Evolutionary conservation across 768 basidiomycete species (phyloP), one percentile per base, ranked within the genome.

Genomic region (Phylloporus sp.): DNA sequence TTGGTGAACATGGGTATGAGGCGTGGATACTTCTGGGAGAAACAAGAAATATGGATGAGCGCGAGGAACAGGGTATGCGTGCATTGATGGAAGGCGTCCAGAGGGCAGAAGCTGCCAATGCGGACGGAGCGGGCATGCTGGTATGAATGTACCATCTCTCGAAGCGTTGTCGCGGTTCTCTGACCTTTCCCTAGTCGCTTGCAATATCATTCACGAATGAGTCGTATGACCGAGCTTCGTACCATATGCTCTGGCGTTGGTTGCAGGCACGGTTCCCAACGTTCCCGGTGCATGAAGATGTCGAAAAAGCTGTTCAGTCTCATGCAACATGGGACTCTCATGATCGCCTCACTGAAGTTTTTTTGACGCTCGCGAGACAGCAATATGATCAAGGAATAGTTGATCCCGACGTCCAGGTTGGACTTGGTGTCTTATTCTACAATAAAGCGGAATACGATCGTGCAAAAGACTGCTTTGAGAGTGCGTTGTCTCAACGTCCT

Each of bases 171-270:
- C 27, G 22, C 18, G 39, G 31, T 53, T 62, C 63, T 24, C 65
- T 20, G 12, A 9, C 45, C 24, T 32, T 29, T 18, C 35, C 28
- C 26, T 43, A 97, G 95, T 93, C 93, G 6, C 80, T 97, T 29
- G 94, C 95, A 1, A 93, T 97, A 56, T 93, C 92, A 9, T 98
- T 91, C 68, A 95, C 95, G 28, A 99, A 98, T 62, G 95, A 98
- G 71, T 82, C 82, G 0, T 88, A 85, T 59, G 95, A 98, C 60
- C 78, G 88, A 11, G 94, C 85, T 7, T 88, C 95, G 3, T 83
- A 95, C 63, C 73, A 84, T 0, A 90, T 86, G 75, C 79, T 99
- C 15, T 79, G 95, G 44, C 86, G 86, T 28, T 97, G 92, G 90
- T 74, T 97, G 45, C 72, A 73, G 49, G 80, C 85, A 32, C 80